Base-by-base conservation (phyloP, 2,329 filamentous ascomycete species). In the Colletotrichum plurivorum region DNA sequence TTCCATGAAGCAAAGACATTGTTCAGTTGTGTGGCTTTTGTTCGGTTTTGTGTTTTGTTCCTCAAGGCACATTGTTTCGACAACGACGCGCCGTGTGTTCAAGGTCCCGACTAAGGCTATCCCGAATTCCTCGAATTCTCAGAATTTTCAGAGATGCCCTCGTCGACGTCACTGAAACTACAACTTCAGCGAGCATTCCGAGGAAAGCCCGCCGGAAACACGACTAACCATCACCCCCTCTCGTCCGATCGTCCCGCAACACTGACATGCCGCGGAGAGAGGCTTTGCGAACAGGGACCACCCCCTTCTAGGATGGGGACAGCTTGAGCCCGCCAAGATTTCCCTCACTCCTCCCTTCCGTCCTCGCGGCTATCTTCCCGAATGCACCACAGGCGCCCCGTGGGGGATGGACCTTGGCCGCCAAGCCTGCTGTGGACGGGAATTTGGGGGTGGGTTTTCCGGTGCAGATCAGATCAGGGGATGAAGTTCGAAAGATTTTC, bases 341-440 rank as follows among this genome's bases (percentile, higher is more conserved):
- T 9, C 31, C 10, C 31, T 9, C 31, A 9, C 31, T 56, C 31
- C 31, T 15, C 10, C 9, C 45, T 1, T 46, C 45, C 45, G 45
- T 16, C 18, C 16, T 46, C 16, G 16, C 45, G 45, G 16, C 16
- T 46, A 16, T 16, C 16, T 43, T 22, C 13, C 6, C 31, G 18
- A 20, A 41, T 56, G 53, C 45, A n/a, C 16, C 45, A 16, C 18
- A 56, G 31, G 20, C 36, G n/a, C 54, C 54, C 54, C 54, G 54
- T 57, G 54, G 54, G 54, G 54, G 54, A 27, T 31, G 41, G 54
- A 45, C 22, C 20, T 18, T 41, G 54, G 5, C 15, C 36, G 36
- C 31, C 31, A 36, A 41, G 41, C 9, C 41, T 4, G 10, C 4
- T 45, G 10, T 7, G 13, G 36, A 15, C 22, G 25, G 8, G 18